These are phyloP conservation scores for Globisporangium spiculum DNA, from an alignment of 352 stramenopile species.

Conservation along the genomic window DNA sequence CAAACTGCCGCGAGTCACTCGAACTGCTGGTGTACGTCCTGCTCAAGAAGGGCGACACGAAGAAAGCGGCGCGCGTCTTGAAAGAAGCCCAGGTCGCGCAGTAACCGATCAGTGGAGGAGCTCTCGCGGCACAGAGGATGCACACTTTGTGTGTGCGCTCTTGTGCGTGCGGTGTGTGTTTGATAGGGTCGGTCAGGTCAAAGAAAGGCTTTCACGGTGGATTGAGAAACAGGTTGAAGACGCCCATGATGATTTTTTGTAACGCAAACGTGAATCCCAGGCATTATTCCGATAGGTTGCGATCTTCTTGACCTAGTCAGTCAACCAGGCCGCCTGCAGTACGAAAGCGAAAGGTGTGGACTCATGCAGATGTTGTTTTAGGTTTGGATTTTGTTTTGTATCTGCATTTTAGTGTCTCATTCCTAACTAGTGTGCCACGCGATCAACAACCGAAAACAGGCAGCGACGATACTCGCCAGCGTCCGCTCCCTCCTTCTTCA, in stretches of 20 bases:
- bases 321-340: not conserved
- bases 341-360: not conserved
- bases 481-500: not conserved
- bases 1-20: slow-evolving; percentile 78
- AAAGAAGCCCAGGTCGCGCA: slow-evolving; percentile 83
- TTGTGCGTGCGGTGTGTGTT: not conserved
- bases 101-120: slow-evolving; percentile 14
- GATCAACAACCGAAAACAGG: not conserved
- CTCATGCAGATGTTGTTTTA: too few species aligned
- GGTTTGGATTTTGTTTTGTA: slow-evolving; percentile 5
- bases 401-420: slow-evolving; percentile 20
- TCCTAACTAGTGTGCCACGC: slow-evolving; percentile 18
- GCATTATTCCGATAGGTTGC: not conserved
- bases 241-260: slow-evolving; percentile 4
- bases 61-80: slow-evolving; percentile 84
- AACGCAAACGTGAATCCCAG: slow-evolving; percentile 9
- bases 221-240: slow-evolving; percentile 3
- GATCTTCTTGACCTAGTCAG: not conserved
- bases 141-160: not conserved
- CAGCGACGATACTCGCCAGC: not conserved
- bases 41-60: slow-evolving; percentile 86
- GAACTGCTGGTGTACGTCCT: slow-evolving; percentile 87
- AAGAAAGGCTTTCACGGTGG: not conserved
- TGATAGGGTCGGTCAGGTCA: slow-evolving; percentile 4
- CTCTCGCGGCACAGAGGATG: not conserved